A percentile compares a stretch with the other conserved stretches of the same genome.
phyloP scores from a whole-genome alignment of 176 grass and related monocot genomes.

The Elaeis guineensis region DNA sequence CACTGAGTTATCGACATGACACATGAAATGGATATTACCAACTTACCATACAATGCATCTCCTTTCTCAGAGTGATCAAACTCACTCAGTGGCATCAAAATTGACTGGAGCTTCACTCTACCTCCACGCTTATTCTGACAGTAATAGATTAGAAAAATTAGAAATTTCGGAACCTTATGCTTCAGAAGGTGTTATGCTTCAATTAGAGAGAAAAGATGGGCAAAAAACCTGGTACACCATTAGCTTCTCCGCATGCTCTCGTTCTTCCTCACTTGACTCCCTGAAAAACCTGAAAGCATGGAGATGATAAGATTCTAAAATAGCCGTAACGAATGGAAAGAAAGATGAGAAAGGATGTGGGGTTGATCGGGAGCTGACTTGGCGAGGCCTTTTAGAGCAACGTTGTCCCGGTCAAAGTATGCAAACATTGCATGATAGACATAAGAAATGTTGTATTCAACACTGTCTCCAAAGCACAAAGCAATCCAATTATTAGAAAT shows the following conservation, averaged over 20 bases:
- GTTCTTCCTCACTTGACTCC: slow-evolving; percentile 4
- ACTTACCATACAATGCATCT: slow-evolving; percentile 39
- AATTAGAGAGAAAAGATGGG: no score
- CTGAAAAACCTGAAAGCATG: background rate
- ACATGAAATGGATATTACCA: background rate
- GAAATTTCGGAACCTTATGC: background rate
- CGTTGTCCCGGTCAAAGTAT: slow-evolving; percentile 36
- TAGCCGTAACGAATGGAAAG: background rate
- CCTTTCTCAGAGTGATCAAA: slow-evolving; percentile 40
- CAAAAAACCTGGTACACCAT: background rate
- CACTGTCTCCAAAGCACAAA: slow-evolving; percentile 21
- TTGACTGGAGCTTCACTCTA: slow-evolving; percentile 40
- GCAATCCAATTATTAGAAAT: slow-evolving; percentile 2
- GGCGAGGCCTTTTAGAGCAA: slow-evolving; percentile 31
- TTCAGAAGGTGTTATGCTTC: background rate
- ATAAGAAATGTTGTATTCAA: slow-evolving; percentile 36
- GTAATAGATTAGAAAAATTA: background rate
- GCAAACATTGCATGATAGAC: slow-evolving; percentile 42
- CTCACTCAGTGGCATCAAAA: slow-evolving; percentile 33
- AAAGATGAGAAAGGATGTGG: background rate
- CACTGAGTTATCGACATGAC: no score
- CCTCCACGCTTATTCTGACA: slow-evolving; percentile 42
- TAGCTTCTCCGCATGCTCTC: background rate
- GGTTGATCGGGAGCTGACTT: slow-evolving; percentile 28
- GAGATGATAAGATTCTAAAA: background rate